Base-by-base conservation (phyloP, 768 basidiomycete species). In the Postia placenta region DNA sequence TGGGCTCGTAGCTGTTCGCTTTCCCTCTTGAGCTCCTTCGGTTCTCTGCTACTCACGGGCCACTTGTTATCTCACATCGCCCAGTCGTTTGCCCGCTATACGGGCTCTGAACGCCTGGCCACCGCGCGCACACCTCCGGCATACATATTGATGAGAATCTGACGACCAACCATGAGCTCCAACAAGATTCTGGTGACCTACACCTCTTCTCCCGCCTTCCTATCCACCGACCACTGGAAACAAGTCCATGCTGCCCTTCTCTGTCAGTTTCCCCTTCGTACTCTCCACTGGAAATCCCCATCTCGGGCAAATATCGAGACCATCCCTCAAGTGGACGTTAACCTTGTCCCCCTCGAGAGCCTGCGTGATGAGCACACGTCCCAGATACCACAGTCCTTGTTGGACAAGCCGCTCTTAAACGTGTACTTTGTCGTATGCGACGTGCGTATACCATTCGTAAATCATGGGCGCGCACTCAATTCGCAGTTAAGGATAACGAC, bases 251-350 rank as follows among this genome's bases (percentile, higher is more conserved):
- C 71, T 15, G 79, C 85, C 2, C 68, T 92, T 27, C 64, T 72
- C n/a, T 75, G 80, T 1, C 88, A 87, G 56, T 67, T 90, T 5
- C 96, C 96, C 0, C 72, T 99, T 46, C 81, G 85, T 44, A 94
- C 86, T 67, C 78, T 98, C 23, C 91, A 97, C 66, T 97, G 96
- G 94, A 94, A 89, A 65, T 78, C 87, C 15, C 59, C 77, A 3
- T 78, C 82, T 2, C 74, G 85, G 37, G 75, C 85, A 4, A 80
- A 80, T 14, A 71, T 93, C 37, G 78, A 87, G 54, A 96, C 92
- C 0, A 91, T 99, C 44, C 92, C 93, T 61, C 85, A 91, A 56
- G 75, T 97, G n/a, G 75, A 85, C 52, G 78, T 96, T 47, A 74
- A 80, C 33, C 69, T 98, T 36, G 75, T 87, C 6, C 67, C 81